Percentiles rank a stretch among this genome's conserved stretches.
Evolutionary conservation across 192 early-diverging fungal species (phyloP).

Genomic region (Podila horticola): DNA sequence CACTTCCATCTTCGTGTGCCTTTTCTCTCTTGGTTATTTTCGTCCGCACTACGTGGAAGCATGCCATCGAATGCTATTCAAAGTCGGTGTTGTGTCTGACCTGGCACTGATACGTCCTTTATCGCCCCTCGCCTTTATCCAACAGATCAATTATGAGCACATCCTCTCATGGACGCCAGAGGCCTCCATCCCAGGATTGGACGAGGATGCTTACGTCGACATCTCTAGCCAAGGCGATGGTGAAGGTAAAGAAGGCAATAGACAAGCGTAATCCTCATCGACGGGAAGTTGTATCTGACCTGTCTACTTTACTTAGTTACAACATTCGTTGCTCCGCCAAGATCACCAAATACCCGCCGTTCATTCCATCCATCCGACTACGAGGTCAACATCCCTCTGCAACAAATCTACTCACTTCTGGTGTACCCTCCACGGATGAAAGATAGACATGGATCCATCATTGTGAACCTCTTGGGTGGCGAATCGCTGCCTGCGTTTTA

Average conservation of each 20-base stretch:
- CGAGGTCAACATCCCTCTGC: slow-evolving; percentile 68
- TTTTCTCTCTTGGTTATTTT: too few relatives aligned
- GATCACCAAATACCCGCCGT: slow-evolving; percentile 17
- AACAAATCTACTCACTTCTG: slow-evolving; percentile 67
- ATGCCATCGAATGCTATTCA: too few relatives aligned
- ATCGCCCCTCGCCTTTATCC: neutral
- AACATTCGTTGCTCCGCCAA: slow-evolving; percentile 45
- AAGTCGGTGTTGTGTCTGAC: too few relatives aligned
- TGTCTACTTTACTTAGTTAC: slow-evolving; percentile 18
- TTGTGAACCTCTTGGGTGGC: slow-evolving; percentile 72
- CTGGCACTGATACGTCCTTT: neutral
- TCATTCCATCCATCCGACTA: slow-evolving; percentile 57
- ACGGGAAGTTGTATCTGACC: neutral
- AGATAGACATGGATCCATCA: slow-evolving; percentile 74
- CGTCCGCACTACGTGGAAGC: too few relatives aligned
- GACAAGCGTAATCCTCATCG: neutral
- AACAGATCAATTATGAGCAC: slow-evolving; percentile 55
- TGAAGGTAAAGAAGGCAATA: slow-evolving; percentile 8
- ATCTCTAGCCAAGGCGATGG: slow-evolving; percentile 64
- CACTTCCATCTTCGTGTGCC: too few relatives aligned
- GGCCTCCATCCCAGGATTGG: slow-evolving; percentile 64
- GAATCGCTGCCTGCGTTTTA: slow-evolving; percentile 72
- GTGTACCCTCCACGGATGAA: slow-evolving; percentile 74
- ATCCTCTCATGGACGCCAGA: slow-evolving; percentile 81
- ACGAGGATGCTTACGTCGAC: slow-evolving; percentile 71